Base-by-base conservation (phyloP, 148 eudicot genomes). In the Arbutus unedo region DNA sequence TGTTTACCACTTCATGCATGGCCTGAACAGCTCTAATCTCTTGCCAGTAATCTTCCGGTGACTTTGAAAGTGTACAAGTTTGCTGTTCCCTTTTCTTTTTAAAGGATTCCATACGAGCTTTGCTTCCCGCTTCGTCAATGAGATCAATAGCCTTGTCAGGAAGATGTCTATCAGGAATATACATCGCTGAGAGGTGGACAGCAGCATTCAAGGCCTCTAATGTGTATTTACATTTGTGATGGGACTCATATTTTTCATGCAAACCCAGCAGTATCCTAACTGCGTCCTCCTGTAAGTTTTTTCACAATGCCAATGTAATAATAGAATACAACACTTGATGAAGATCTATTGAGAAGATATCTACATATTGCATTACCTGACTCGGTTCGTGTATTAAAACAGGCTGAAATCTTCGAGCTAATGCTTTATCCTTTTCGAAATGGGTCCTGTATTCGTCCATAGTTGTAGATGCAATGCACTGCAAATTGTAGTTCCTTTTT, bases 61-160 rank as follows among this genome's bases (percentile, higher is more conserved):
- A 86, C 82, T 83, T 87, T 21, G 90, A 84, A 82, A 90, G 91
- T 77, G 89, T 57, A 54, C 81, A 80, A 66, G 82, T 87, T 85
- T 87, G 85, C 81, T 77, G 56, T 82, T 84, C 87, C 83, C 85
- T 90, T 85, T 77, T 87, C 81, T 74, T 84, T 76, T 74, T 89
- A 59, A 74, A 87, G 10, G 90, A 80, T 72, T 87, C 88, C 89
- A 87, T 87, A 48, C 89, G 85, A 76, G 91, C 90, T 86, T 85
- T 89, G 79, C 93, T 90, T 81, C 93, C 93, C 4, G 93, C 93
- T 81, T 90, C 93, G 21, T 90, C 93, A 47, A 90, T 86, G 77
- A 90, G 93, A 87, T 90, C 93, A 83, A 90, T 90, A 54, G 93
- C 93, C 84, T 90, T 90, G 85, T 90, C 93, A 43, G 93, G 93